These are phyloP conservation scores for Epichloe coenophiala DNA, from an alignment of 2,329 filamentous ascomycete genomes.

Conservation along the genomic window DNA sequence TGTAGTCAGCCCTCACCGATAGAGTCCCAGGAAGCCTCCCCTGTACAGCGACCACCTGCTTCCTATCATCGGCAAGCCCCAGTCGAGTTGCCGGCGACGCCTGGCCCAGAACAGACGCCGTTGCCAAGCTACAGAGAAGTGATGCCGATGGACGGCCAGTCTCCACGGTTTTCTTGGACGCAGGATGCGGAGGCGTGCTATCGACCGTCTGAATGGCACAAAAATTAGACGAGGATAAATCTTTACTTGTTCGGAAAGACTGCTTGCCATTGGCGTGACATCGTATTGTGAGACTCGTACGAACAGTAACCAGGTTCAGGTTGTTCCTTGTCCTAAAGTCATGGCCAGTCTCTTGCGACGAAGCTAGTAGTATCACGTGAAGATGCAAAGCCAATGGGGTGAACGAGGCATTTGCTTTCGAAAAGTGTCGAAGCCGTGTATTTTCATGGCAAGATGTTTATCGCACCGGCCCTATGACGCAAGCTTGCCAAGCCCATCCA, in stretches of 20 bases:
- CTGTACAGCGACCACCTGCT: not conserved
- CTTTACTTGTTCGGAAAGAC: no score
- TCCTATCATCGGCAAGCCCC: constrained; percentile 1
- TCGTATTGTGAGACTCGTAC: no score
- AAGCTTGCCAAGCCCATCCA: constrained; percentile 16
- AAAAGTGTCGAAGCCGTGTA: constrained; percentile 17
- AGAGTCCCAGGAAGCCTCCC: not conserved
- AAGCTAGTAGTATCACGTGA: no score
- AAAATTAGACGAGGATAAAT: not conserved
- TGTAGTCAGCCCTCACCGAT: not conserved
- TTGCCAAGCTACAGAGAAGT: constrained; percentile 19
- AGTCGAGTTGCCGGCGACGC: constrained; percentile 8
- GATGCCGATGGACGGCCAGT: not conserved
- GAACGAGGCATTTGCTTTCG: constrained; percentile 2
- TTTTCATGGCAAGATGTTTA: constrained; percentile 16
- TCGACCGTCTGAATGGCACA: constrained; percentile 10
- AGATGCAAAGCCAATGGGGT: not conserved
- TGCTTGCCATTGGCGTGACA: no score
- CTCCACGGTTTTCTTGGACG: constrained; percentile 18
- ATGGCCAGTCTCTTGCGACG: no score
- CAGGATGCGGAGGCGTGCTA: constrained; percentile 15
- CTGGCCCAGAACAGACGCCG: constrained; percentile 15
- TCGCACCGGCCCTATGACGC: constrained; percentile 12
- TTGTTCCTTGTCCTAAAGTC: no score
- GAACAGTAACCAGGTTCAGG: no score